Evolutionary conservation across 1,139 yeast species (phyloP), one percentile per base, ranked within the genome.

Genomic region (Saccharomyces hybrid): DNA sequence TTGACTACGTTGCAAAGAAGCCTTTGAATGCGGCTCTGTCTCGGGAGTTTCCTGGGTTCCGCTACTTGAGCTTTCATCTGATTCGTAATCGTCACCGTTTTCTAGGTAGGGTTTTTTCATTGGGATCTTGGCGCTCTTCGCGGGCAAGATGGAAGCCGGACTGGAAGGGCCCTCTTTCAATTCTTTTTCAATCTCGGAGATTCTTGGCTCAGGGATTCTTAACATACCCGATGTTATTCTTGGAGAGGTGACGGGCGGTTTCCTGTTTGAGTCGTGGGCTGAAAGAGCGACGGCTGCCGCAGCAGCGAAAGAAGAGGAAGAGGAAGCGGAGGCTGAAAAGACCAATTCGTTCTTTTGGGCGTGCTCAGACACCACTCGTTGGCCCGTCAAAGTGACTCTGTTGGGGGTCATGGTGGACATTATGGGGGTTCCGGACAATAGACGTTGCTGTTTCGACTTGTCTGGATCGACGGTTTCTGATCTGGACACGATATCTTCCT

Each of bases 221-320:
- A 85, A 70, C 88, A 83, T 84, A 1, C 90, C 90, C 0, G 88
- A 83, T 0, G 87, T 82, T 48, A 84, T 82, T 63, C 88, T 75
- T 28, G 69, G 60, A 7, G 64, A 55, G 13, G 62, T 54, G 2
- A 52, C 47, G 6, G 59, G 48, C 47, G 54, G 50, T 14, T 55
- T 53, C 44, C n/a, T 38, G 5, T 38, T 16, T 8, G 25, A 26
- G 25, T 34, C 48, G n/a, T 38, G 14, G 25, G 13, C 25, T 16
- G 44, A 11, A 3, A 38, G 13, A 11, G 44, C 44, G 23, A 19
- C 23, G 23, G 23, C 23, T 19, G 23, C 44, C 13, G 44, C 25
- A 16, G 52, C 44, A 9, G 55, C 49, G 32, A 58, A 58, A 4
- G 58, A 54, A 6, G 59, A 54, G 9, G 51, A 46, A 26, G 51